Percentiles rank a stretch among this genome's conserved stretches.
phyloP scores from a whole-genome alignment of 1,139 yeast species.

The Geotrichum reessii region DNA sequence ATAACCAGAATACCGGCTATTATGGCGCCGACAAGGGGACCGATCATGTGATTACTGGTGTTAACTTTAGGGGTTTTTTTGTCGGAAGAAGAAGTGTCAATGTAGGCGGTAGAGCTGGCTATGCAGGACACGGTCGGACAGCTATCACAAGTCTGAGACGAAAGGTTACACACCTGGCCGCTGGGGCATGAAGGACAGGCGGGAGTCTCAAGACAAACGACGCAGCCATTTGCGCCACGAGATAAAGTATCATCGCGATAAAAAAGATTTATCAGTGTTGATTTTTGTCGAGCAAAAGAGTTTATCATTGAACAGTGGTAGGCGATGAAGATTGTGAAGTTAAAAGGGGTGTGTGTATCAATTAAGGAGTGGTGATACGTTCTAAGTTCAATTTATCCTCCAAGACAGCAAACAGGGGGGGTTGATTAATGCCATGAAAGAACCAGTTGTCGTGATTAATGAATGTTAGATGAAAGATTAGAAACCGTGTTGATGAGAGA shows the following conservation, averaged over 20 bases:
- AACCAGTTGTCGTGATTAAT: background rate
- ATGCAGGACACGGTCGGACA: slow-evolving; percentile 19
- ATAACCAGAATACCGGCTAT: slow-evolving; percentile 12
- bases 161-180: slow-evolving; percentile 18
- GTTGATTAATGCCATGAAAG: background rate
- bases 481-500: background rate
- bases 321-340: background rate
- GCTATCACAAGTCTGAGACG: slow-evolving; percentile 18
- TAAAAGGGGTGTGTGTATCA: background rate
- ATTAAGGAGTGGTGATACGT: background rate
- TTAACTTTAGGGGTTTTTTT: background rate
- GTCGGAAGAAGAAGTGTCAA: slow-evolving; percentile 1
- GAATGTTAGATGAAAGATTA: background rate
- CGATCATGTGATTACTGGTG: slow-evolving; percentile 5
- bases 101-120: slow-evolving; percentile 3
- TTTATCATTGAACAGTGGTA: no score
- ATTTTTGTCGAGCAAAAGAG: no score
- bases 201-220: slow-evolving; percentile 14
- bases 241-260: background rate
- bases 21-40: slow-evolving; percentile 18
- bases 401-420: background rate
- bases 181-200: slow-evolving; percentile 18
- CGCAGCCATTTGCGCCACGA: slow-evolving; percentile 16
- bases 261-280: background rate
- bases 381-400: background rate